A percentile compares a stretch with the other conserved stretches of the same genome.
Evolutionary conservation across 1,284 basidiomycete species (phyloP).

Genomic region (Ganoderma multipileum): DNA sequence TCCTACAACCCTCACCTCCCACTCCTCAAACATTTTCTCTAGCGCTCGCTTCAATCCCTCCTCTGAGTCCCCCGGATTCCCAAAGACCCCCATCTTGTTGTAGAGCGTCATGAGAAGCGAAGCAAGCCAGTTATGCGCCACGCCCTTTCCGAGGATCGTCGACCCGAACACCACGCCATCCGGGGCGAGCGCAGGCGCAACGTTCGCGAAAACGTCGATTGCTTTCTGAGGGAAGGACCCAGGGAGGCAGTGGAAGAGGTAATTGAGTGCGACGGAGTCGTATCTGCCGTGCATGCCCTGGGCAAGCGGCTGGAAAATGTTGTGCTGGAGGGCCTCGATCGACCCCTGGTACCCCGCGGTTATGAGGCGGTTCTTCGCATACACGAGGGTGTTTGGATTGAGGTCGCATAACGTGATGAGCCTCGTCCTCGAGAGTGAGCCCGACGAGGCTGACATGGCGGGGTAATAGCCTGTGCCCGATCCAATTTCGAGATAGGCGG

Average conservation of each 20-base stretch:
- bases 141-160: slow-evolving; percentile 31
- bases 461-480: slow-evolving; percentile 38
- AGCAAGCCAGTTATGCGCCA: slow-evolving; percentile 34
- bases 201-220: slow-evolving; percentile 19
- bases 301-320: slow-evolving; percentile 31
- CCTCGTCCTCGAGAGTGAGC: slow-evolving; percentile 26
- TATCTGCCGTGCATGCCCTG: slow-evolving; percentile 18
- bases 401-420: slow-evolving; percentile 33
- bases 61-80: slow-evolving; percentile 28
- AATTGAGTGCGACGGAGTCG: slow-evolving; percentile 36
- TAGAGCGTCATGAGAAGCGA: slow-evolving; percentile 26
- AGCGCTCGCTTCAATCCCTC: slow-evolving; percentile 31
- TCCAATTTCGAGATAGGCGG: slow-evolving; percentile 36
- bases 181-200: slow-evolving; percentile 27
- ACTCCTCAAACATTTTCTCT: slow-evolving; percentile 30
- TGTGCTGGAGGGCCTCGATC: slow-evolving; percentile 29
- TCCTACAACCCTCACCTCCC: slow-evolving; percentile 30
- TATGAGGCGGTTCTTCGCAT: slow-evolving; percentile 21
- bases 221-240: slow-evolving; percentile 34
- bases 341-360: slow-evolving; percentile 30
- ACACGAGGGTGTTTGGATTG: slow-evolving; percentile 30
- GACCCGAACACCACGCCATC: slow-evolving; percentile 35
- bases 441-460: slow-evolving; percentile 14
- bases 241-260: slow-evolving; percentile 36
- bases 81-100: slow-evolving; percentile 33